Base-by-base conservation (phyloP, 192 early-diverging fungal species). In the Linnemannia schmuckeri region DNA sequence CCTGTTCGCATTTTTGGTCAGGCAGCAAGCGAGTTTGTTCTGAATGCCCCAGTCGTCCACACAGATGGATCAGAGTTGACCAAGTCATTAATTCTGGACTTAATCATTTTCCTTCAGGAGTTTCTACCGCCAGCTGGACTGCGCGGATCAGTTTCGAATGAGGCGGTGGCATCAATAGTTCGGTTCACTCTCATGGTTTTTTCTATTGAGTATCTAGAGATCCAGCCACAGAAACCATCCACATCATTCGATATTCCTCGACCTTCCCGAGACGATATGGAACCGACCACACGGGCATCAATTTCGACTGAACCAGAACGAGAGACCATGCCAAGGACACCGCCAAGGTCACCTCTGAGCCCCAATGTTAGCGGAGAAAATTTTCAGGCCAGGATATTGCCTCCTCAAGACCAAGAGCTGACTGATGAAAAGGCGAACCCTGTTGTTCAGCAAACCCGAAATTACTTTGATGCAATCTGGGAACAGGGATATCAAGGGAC, bases 281-380 rank as follows among this genome's bases (percentile, higher is more conserved):
- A 80, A 6, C 61, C 57, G 1, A 75, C 35, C 2, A 74, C 82
- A 46, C 74, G 79, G 27, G 75, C 33, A 24, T 86, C 83, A 27
- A 40, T 55, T 20, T 86, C 83, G 0, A 73, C 78, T 1, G 78
- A 86, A 2, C 6, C 22, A 5, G 78, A 81, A 0, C 74, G 44
- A 27, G 83, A 86, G 9, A 35, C 33, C 38, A 17, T 77, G 3
- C 68, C 79, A 38, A 74, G 83, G 30, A 86, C 83, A 5, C 83
- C 83, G 27, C 83, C 83, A 46, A 74, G 79, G 41, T 76, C 83
- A 10, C 83, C 83, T 4, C 40, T 80, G 5, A 86, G 83, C 37
- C 83, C 83, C 13, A 81, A 80, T 18, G 75, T 81, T 12, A 86
- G 83, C 24, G 83, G 83, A 42, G 83, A 86, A 61, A 55, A 73